phyloP scores from a whole-genome alignment of 495 filamentous ascomycete species.

The Annulohypoxylon bovei region DNA sequence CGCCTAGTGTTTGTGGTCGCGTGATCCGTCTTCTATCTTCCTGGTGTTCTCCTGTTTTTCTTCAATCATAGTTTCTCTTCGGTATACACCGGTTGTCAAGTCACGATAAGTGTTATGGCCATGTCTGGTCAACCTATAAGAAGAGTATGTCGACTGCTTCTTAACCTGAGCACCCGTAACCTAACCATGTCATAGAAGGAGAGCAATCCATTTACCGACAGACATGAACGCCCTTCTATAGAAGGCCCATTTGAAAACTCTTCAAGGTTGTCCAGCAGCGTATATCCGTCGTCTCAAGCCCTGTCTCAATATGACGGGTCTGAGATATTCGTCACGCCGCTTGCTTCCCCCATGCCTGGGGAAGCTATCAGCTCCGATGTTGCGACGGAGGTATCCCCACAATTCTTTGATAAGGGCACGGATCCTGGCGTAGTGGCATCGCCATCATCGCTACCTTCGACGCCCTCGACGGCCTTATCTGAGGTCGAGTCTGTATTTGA shows the following conservation, averaged over 20 bases:
- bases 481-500: background rate
- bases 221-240: background rate
- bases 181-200: conserved; percentile 21
- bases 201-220: background rate
- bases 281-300: background rate
- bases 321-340: background rate
- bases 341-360: background rate
- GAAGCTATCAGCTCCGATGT: conserved; percentile 2
- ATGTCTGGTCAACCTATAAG: background rate
- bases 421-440: background rate
- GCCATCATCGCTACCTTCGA: background rate
- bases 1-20: background rate
- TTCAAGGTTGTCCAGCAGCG: background rate
- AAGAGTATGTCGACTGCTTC: conserved; percentile 14
- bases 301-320: conserved; percentile 10
- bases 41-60: background rate
- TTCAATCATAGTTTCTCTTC: background rate
- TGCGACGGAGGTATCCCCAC: background rate
- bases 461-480: background rate
- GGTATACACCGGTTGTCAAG: background rate
- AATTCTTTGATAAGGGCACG: background rate
- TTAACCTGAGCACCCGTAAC: background rate
- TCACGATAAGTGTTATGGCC: background rate
- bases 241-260: conserved; percentile 19
- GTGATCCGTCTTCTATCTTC: background rate